Conservation (phyloP, 78 protist genomes). For the Dictyostelium discoideum region dicty_2.7 NC_007089.4:1090501-1091000, state of each 20-base stretch:
- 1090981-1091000: no score
- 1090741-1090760: neutral
- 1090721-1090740: neutral
- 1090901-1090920: neutral
- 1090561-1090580: conserved; percentile 17
- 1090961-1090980: no score
- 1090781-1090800: neutral
- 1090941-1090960: neutral
- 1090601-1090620: conserved; percentile 9
- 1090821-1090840: no score
- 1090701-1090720: no score
- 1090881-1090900: no score
- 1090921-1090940: neutral
- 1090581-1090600: conserved; percentile 23
- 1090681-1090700: neutral
- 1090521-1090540: conserved; percentile 2
- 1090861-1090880: no score
- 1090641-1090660: neutral
- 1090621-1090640: conserved; percentile 7
- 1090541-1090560: conserved; percentile 50
- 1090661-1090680: neutral
- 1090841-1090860: no score
- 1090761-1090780: neutral
- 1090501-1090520: neutral
- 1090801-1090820: no score